A percentile compares a stretch with the other conserved stretches of the same genome.
Evolutionary conservation across 805 yeast genomes (phyloP).

Genomic region (Saturnispora kantuleensis): DNA sequence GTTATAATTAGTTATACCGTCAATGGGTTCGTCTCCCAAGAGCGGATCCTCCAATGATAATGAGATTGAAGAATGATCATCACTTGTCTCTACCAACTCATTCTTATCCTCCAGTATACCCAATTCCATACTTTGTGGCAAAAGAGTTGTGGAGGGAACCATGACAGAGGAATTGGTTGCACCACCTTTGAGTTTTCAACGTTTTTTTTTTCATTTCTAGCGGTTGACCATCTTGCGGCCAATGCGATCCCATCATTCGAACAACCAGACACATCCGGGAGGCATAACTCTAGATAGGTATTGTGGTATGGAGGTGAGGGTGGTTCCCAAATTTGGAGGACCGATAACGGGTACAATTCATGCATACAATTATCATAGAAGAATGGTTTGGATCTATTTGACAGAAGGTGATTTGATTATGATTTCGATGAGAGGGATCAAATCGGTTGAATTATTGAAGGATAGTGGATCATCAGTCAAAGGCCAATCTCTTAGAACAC

Average conservation of each 20-base stretch:
- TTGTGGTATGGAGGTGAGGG: constrained; percentile 2
- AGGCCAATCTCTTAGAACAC: neutral
- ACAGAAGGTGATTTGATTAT: neutral
- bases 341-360: neutral
- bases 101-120: constrained; percentile 24
- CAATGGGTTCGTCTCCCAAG: constrained; percentile 21
- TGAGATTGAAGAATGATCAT: constrained; percentile 19
- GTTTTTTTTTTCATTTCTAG: too few species aligned
- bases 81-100: constrained; percentile 24
- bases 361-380: constrained; percentile 5
- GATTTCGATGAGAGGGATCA: neutral
- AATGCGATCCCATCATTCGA: too few species aligned
- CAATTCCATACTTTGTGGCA: constrained; percentile 16
- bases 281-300: constrained; percentile 2
- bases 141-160: neutral
- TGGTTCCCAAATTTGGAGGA: constrained; percentile 1
- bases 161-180: neutral
- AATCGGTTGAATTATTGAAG: neutral
- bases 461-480: neutral
- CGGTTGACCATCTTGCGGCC: too few species aligned
- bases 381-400: constrained; percentile 1
- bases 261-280: neutral
- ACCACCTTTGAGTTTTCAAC: neutral
- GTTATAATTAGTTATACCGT: constrained; percentile 26
- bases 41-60: constrained; percentile 17